Conservation (phyloP, 176 grass and related monocot genomes). For the Neostapfia colusana region DNA sequence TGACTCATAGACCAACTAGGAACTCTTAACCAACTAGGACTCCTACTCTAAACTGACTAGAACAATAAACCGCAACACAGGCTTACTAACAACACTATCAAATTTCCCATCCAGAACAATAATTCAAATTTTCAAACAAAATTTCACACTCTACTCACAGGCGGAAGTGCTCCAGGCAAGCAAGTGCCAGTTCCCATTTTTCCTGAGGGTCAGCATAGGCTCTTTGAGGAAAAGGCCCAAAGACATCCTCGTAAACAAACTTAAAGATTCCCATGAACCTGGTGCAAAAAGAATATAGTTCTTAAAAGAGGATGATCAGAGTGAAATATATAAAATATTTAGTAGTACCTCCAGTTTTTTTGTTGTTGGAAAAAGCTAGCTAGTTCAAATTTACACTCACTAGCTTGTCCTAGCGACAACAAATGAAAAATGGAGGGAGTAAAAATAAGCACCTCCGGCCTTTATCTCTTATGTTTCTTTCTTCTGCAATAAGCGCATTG, state of each 20-base stretch:
- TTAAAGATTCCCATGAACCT: constrained; percentile 95
- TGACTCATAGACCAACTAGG: no score
- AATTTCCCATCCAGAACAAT: neutral
- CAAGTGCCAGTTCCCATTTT: constrained; percentile 92
- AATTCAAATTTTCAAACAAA: no score
- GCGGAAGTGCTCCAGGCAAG: constrained; percentile 85
- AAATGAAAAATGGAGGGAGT: neutral
- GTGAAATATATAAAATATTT: constrained; percentile 10
- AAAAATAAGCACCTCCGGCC: constrained; percentile 64
- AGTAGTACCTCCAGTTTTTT: neutral
- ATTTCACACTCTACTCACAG: constrained; percentile 57
- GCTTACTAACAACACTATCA: no score
- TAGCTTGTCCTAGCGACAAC: neutral
- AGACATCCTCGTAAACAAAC: constrained; percentile 96
- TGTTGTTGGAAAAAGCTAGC: neutral
- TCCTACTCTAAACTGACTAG: no score
- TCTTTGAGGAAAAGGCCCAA: constrained; percentile 91
- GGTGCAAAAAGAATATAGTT: constrained; percentile 12
- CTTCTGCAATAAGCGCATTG: constrained; percentile 92
- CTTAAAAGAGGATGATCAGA: constrained; percentile 10
- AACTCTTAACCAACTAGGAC: no score
- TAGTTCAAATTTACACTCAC: neutral
- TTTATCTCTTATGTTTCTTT: constrained; percentile 76
- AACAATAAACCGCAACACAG: no score
- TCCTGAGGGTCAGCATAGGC: constrained; percentile 80